phyloP scores from a whole-genome alignment of 352 stramenopile genomes.

The Phytophthora agathidicida region DNA sequence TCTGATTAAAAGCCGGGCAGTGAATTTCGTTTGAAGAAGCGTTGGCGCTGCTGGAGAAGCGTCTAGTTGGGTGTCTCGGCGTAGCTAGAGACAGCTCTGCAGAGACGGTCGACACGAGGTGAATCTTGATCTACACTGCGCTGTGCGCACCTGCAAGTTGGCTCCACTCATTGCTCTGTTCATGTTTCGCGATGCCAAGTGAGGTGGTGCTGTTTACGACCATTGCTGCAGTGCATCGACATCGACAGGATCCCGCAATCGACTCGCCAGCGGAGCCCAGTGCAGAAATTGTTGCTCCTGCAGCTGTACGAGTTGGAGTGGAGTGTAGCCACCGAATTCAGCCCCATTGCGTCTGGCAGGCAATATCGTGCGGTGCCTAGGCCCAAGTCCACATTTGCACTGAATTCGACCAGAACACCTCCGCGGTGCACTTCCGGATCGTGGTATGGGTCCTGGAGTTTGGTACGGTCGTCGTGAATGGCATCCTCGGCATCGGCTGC shows the following conservation, averaged over 20 bases:
- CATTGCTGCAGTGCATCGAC: slow-evolving; percentile 23
- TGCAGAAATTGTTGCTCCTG: not conserved
- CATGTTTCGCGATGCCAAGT: slow-evolving; percentile 14
- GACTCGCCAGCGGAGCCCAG: not conserved
- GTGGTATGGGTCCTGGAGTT: slow-evolving; percentile 67
- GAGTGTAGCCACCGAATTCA: not conserved
- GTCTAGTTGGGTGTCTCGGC: not conserved
- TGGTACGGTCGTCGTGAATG: slow-evolving; percentile 60
- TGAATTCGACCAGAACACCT: slow-evolving; percentile 42
- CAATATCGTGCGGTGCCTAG: slow-evolving; percentile 49
- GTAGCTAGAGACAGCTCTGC: not conserved
- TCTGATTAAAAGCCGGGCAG: slow-evolving; percentile 9
- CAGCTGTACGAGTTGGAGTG: slow-evolving; percentile 6
- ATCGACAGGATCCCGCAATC: slow-evolving; percentile 2
- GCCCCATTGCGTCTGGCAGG: slow-evolving; percentile 31
- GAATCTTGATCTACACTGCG: slow-evolving; percentile 22
- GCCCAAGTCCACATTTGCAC: slow-evolving; percentile 62
- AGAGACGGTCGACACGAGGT: slow-evolving; percentile 9
- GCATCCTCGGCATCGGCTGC: slow-evolving; percentile 44
- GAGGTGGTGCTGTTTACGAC: slow-evolving; percentile 38
- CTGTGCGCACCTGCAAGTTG: not conserved
- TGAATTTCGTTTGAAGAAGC: slow-evolving; percentile 21
- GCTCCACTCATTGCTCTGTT: slow-evolving; percentile 2
- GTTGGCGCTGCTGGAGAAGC: too few relatives aligned
- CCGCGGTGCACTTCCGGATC: slow-evolving; percentile 47